Evolutionary conservation across 2,329 filamentous ascomycete genomes (phyloP).

Genomic region (Fusarium sp.): DNA sequence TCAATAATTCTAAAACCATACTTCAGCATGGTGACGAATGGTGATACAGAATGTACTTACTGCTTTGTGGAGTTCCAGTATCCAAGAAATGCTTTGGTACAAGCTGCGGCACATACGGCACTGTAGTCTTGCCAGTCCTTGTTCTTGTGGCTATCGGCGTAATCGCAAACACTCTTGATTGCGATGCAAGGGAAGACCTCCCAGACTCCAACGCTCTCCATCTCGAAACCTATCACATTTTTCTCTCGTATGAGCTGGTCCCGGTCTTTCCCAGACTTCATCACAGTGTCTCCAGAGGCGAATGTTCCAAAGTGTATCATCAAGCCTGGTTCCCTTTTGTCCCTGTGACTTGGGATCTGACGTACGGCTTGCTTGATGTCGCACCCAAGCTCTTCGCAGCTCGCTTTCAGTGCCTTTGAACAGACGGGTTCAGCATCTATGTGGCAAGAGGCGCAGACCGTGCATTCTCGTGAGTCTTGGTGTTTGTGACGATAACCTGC

Average conservation of each 20-base stretch:
- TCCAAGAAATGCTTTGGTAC: background rate
- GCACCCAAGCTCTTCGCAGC: background rate
- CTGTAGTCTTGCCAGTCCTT: constrained; percentile 4
- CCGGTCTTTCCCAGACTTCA: constrained; percentile 4
- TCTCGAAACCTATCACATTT: constrained; percentile 18
- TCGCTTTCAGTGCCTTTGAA: background rate
- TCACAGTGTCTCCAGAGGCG: constrained; percentile 9
- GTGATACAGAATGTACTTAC: background rate
- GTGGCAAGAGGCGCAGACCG: background rate
- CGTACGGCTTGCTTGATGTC: background rate
- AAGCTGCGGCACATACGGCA: background rate
- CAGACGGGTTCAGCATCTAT: background rate
- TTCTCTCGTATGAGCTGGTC: background rate
- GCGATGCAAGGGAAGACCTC: constrained; percentile 16
- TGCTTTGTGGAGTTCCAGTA: background rate
- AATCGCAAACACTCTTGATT: constrained; percentile 26
- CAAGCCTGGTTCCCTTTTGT: background rate
- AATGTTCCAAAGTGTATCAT: constrained; percentile 7
- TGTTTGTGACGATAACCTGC: background rate
- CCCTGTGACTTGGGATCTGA: background rate
- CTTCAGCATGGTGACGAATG: background rate
- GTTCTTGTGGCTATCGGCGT: constrained; percentile 25
- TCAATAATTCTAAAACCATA: background rate
- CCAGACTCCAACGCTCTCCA: constrained; percentile 25
- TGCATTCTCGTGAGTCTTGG: background rate